These are phyloP conservation scores for Cladosporium velox DNA, from an alignment of 2,329 filamentous ascomycete species.

Conservation along the genomic window DNA sequence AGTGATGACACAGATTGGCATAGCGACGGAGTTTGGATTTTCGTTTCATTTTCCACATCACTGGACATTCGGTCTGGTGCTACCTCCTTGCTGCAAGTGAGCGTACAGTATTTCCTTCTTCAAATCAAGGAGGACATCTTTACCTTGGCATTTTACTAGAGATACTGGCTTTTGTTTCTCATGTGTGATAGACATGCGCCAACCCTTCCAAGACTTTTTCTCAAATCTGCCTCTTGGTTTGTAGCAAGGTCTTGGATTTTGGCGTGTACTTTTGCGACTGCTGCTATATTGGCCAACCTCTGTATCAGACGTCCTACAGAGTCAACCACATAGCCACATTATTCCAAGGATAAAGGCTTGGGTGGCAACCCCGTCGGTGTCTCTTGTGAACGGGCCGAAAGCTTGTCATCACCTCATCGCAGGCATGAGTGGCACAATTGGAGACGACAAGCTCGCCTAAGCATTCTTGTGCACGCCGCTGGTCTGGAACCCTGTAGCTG, in stretches of 20 bases:
- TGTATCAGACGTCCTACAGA: too few species aligned
- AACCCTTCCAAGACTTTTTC: too few species aligned
- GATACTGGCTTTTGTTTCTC: too few species aligned
- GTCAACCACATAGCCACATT: too few species aligned
- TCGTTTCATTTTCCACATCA: background rate
- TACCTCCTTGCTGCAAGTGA: background rate
- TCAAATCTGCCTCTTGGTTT: too few species aligned
- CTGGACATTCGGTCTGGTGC: background rate
- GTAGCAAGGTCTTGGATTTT: too few species aligned
- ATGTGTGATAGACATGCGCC: too few species aligned
- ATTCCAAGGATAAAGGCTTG: too few species aligned
- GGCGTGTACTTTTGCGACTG: too few species aligned
- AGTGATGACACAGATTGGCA: constrained; percentile 13
- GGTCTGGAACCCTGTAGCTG: background rate
- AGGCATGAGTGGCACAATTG: background rate
- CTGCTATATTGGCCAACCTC: too few species aligned
- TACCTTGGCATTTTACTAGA: background rate
- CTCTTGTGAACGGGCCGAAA: background rate
- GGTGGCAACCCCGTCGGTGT: too few species aligned
- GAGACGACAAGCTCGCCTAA: background rate
- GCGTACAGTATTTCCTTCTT: background rate
- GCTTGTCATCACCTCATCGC: background rate
- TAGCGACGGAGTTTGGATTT: constrained; percentile 10
- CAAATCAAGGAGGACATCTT: background rate
- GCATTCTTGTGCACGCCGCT: too few species aligned